These are phyloP conservation scores for Osmanthus fragrans DNA, from an alignment of 257 asterid species.

Conservation along the genomic window DNA sequence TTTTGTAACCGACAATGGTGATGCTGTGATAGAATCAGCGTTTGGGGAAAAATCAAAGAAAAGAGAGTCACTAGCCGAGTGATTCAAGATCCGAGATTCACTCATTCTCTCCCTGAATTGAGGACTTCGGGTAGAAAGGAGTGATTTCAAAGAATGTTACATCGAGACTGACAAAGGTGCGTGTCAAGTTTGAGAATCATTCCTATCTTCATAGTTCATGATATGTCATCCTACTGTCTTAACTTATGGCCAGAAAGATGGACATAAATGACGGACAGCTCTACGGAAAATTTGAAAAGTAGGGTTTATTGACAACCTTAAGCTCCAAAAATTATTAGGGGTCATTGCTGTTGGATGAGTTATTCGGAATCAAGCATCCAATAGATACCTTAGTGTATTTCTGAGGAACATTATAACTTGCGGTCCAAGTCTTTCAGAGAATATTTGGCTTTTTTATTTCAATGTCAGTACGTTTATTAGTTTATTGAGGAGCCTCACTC, in stretches of 20 bases:
- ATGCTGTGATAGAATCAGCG: no score
- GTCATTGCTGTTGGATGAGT: background rate
- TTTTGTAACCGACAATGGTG: no score
- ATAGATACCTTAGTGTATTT: background rate
- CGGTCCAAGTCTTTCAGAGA: background rate
- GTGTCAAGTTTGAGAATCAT: no score
- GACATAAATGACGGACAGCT: background rate
- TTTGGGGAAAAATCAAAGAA: no score
- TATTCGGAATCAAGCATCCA: background rate
- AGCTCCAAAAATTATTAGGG: background rate
- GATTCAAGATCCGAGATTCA: no score
- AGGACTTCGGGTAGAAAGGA: no score
- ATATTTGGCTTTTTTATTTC: background rate
- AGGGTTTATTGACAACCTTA: background rate
- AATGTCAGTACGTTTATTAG: background rate
- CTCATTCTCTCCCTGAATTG: no score
- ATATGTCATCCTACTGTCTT: background rate
- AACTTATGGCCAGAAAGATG: background rate
- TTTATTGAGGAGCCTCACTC: background rate
- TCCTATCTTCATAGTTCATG: background rate
- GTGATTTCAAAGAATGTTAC: no score
- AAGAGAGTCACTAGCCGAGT: no score
- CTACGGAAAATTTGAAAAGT: background rate
- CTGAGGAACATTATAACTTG: background rate
- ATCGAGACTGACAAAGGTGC: no score